Base-by-base conservation (phyloP, 768 basidiomycete genomes). In the Infundibulicybe gibba region DNA sequence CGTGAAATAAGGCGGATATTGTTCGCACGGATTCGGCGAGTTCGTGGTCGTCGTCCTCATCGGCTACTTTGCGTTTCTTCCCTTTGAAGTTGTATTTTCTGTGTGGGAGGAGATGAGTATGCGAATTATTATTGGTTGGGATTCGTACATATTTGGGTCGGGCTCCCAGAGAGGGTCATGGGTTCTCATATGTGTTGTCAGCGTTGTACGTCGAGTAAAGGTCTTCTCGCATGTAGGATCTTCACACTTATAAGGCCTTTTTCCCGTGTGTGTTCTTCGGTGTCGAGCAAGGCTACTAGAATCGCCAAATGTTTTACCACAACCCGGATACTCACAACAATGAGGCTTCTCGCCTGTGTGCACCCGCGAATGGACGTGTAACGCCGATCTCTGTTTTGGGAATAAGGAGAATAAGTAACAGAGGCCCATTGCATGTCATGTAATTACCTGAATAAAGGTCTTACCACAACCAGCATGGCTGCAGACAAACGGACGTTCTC, bases 291-390 rank as follows among this genome's bases (percentile, higher is more conserved):
- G 77, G 67, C 87, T 90, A 58, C 90, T 92, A 3, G 92, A 94
- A 61, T 95, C 92, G 40, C 88, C 83, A 67, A 94, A 95, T 0
- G 87, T 88, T 70, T 88, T 91, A 41, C 77, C 79, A 64, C 92
- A 95, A 6, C 81, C 87, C 2, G 87, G 87, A 62, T 92, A 91
- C 69, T 91, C 89, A 68, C 93, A 95, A 41, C 75, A 79, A 62
- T 95, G 93, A 9, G 93, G 93, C 57, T 91, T 90, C 69, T 95
- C 93, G 33, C 93, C 93, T 4, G 93, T 94, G 61, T 95, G 93
- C 2, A 92, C 90, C 15, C 93, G 83, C 43, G 77, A 73, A 62
- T 95, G 93, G 2, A 95, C 92, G 50, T 90, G 89, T 48, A 95
- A 71, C 20, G 92, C 92, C 15, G 91, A 94, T 45, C 90, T 83